Conservation (phyloP, 768 basidiomycete species). For the Leccinum longicurvipes region DNA sequence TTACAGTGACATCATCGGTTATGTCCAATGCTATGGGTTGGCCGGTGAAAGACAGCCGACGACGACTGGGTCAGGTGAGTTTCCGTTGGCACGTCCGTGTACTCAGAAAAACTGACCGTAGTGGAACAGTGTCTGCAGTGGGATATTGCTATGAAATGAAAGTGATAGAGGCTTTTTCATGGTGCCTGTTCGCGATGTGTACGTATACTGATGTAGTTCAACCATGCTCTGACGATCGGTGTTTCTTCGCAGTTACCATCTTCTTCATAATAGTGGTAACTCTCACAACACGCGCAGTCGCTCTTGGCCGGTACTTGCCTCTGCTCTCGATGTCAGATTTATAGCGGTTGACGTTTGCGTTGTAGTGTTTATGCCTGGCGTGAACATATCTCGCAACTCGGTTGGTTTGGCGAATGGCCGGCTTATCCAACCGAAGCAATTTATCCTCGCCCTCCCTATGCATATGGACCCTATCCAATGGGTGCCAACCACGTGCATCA, state of each 20-base stretch:
- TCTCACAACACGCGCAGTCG: constrained; percentile 44
- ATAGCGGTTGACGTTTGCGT: background rate
- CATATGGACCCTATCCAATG: constrained; percentile 33
- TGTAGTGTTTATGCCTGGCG: constrained; percentile 31
- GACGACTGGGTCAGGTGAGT: constrained; percentile 54
- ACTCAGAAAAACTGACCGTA: constrained; percentile 3
- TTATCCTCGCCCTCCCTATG: constrained; percentile 21
- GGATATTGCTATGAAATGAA: constrained; percentile 78
- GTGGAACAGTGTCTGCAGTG: constrained; percentile 47
- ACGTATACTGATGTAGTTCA: constrained; percentile 17
- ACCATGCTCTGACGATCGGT: background rate
- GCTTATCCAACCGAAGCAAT: constrained; percentile 42
- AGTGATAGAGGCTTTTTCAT: constrained; percentile 74
- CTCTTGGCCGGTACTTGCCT: constrained; percentile 28
- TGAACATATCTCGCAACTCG: constrained; percentile 51
- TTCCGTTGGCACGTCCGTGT: background rate
- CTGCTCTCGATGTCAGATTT: background rate
- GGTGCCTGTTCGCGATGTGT: constrained; percentile 63
- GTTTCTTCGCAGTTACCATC: constrained; percentile 34
- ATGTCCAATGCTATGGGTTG: constrained; percentile 55
- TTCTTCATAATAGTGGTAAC: constrained; percentile 55
- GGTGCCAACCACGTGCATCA: constrained; percentile 44
- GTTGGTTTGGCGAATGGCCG: constrained; percentile 74
- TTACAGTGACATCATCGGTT: constrained; percentile 66
- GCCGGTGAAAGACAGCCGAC: constrained; percentile 44